Conservation (phyloP, 768 basidiomycete genomes). For the Trametes coccinea region DNA sequence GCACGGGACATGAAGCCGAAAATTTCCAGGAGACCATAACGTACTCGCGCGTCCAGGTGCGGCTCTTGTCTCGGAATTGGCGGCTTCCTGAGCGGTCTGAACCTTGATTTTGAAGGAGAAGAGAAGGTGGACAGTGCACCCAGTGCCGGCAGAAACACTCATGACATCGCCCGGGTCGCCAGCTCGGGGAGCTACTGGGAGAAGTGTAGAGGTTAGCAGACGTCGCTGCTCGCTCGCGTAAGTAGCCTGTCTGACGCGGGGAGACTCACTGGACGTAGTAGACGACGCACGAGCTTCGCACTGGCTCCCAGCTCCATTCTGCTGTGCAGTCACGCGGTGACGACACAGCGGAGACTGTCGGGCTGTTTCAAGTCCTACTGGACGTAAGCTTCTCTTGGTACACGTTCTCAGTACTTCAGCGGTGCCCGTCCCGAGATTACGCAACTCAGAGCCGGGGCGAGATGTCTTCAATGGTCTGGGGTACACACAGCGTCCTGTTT, state of each 20-base stretch:
- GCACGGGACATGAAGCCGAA: slow-evolving; percentile 8
- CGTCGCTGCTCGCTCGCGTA: not conserved
- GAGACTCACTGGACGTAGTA: too few relatives aligned
- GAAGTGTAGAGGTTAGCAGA: not conserved
- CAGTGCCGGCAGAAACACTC: not conserved
- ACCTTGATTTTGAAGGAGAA: slow-evolving; percentile 4
- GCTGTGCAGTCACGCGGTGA: not conserved
- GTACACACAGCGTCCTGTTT: not conserved
- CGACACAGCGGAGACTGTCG: slow-evolving; percentile 7
- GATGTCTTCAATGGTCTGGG: too few relatives aligned
- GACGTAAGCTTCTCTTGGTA: not conserved
- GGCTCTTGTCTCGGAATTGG: not conserved
- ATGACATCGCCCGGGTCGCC: not conserved
- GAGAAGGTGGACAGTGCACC: not conserved
- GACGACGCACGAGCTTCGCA: not conserved
- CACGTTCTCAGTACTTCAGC: too few relatives aligned
- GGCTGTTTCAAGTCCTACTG: not conserved
- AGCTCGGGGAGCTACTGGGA: not conserved
- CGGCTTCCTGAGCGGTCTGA: not conserved
- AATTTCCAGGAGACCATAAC: not conserved
- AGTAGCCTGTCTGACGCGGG: not conserved
- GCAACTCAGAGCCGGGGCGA: too few relatives aligned
- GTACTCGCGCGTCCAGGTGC: not conserved
- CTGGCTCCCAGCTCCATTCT: not conserved
- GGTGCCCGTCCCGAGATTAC: too few relatives aligned